Conservation (phyloP, 176 grass and related monocot species). For the Metroxylon sagu region DNA sequence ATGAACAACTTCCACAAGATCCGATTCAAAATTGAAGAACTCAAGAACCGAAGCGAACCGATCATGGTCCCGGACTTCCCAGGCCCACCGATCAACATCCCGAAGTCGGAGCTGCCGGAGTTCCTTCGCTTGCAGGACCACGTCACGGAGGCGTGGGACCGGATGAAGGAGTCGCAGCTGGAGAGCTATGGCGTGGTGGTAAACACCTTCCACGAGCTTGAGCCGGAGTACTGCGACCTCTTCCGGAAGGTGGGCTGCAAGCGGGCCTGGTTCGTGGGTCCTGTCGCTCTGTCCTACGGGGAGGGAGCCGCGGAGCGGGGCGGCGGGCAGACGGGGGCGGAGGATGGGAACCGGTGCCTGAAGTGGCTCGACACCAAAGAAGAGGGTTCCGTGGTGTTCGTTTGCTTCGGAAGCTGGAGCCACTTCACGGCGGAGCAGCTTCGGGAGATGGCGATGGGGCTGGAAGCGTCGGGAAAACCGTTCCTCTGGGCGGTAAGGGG, state of each 20-base stretch:
- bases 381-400: constrained; percentile 5
- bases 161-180: constrained; percentile 32
- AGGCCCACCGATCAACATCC: constrained; percentile 44
- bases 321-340: constrained; percentile 23
- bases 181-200: constrained; percentile 1
- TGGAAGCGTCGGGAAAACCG: not conserved
- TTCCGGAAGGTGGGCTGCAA: constrained; percentile 4
- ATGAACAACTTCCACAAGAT: constrained; percentile 46
- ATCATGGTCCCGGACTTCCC: constrained; percentile 38
- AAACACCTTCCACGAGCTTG: constrained; percentile 6
- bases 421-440: constrained; percentile 12
- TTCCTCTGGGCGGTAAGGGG: constrained; percentile 15
- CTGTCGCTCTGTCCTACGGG: constrained; percentile 11
- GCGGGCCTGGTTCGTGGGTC: constrained; percentile 7
- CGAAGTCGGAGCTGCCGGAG: constrained; percentile 51
- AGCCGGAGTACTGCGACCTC: constrained; percentile 1
- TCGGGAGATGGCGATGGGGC: constrained; percentile 2
- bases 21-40: constrained; percentile 27
- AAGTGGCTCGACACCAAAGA: constrained; percentile 8
- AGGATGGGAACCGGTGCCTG: not conserved
- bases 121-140: constrained; percentile 44
- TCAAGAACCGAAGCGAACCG: not conserved
- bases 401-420: constrained; percentile 7
- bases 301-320: not conserved
- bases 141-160: constrained; percentile 33